Percentiles rank a stretch among this genome's conserved stretches.
These are phyloP conservation scores for Ophiostoma sp. DNA, from an alignment of 2,329 filamentous ascomycete genomes.

Conservation along the genomic window DNA sequence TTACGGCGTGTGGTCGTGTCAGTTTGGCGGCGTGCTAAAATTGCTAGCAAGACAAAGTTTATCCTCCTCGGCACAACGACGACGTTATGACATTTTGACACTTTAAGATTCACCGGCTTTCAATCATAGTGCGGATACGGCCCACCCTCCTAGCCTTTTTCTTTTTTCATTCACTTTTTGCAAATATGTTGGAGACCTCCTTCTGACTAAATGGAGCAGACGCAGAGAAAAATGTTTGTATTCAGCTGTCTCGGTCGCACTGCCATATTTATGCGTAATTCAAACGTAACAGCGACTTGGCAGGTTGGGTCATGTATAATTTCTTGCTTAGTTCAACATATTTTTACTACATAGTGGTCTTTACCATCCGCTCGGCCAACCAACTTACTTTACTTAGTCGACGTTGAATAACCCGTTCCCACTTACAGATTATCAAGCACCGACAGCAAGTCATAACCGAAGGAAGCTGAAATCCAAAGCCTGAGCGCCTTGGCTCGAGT, in stretches of 20 bases:
- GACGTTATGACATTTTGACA: background rate
- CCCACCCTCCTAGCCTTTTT: conserved; percentile 2
- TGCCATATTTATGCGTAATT: background rate
- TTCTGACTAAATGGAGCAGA: background rate
- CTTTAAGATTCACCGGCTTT: background rate
- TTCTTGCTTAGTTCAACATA: background rate
- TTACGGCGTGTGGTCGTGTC: no score
- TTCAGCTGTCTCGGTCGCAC: conserved; percentile 4
- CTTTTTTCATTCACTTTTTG: background rate
- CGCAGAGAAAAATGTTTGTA: background rate
- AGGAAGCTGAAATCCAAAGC: background rate
- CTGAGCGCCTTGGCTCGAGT: background rate
- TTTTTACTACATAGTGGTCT: background rate
- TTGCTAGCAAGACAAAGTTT: background rate
- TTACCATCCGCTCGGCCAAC: background rate
- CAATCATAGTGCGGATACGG: background rate
- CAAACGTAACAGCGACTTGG: background rate
- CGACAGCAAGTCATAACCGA: background rate
- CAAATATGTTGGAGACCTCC: background rate
- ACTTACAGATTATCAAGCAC: background rate
- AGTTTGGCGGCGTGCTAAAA: no score
- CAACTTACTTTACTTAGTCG: background rate
- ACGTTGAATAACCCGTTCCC: background rate
- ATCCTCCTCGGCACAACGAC: background rate
- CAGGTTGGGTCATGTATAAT: background rate